Evolutionary conservation across 2,329 filamentous ascomycete genomes (phyloP).

Genomic region (Pseudonectria foliicola): DNA sequence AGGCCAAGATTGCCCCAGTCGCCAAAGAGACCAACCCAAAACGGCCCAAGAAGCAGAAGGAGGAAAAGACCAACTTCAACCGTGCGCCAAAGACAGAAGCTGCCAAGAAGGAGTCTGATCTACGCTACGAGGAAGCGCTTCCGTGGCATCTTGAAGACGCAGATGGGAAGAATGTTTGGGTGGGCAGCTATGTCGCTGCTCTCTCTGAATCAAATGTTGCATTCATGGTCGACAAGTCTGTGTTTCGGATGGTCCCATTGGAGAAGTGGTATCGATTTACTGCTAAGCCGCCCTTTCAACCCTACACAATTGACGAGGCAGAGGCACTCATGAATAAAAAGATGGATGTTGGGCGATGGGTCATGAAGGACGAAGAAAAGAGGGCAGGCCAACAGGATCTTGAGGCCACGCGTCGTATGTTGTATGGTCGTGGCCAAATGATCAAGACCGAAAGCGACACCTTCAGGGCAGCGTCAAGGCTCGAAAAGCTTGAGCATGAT

Average conservation of each 20-base stretch:
- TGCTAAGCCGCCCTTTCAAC: conserved; percentile 70
- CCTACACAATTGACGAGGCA: conserved; percentile 74
- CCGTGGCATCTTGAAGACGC: conserved; percentile 98
- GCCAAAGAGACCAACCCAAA: conserved; percentile 50
- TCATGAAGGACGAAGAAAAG: conserved; percentile 61
- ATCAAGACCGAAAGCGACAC: conserved; percentile 64
- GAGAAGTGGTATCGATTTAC: conserved; percentile 95
- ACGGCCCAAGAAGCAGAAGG: conserved; percentile 57
- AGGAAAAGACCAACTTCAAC: conserved; percentile 82
- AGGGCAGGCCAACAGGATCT: conserved; percentile 50
- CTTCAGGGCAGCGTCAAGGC: conserved; percentile 52
- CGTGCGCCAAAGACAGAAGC: conserved; percentile 74
- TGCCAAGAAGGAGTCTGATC: conserved; percentile 63
- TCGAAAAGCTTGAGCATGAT: conserved; percentile 62
- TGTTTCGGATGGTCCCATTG: conserved; percentile 79
- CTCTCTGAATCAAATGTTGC: conserved; percentile 82
- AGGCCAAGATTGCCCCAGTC: conserved; percentile 88
- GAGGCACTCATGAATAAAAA: conserved; percentile 79
- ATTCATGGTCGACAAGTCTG: conserved; percentile 60
- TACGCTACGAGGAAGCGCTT: conserved; percentile 87
- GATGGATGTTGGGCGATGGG: conserved; percentile 70
- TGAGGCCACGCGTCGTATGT: conserved; percentile 47
- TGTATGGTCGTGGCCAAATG: conserved; percentile 47
- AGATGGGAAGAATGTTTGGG: conserved; percentile 90
- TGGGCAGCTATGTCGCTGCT: conserved; percentile 82